Conservation (phyloP, 73 alveolate species). For the Tetrahymena borealis region DNA sequence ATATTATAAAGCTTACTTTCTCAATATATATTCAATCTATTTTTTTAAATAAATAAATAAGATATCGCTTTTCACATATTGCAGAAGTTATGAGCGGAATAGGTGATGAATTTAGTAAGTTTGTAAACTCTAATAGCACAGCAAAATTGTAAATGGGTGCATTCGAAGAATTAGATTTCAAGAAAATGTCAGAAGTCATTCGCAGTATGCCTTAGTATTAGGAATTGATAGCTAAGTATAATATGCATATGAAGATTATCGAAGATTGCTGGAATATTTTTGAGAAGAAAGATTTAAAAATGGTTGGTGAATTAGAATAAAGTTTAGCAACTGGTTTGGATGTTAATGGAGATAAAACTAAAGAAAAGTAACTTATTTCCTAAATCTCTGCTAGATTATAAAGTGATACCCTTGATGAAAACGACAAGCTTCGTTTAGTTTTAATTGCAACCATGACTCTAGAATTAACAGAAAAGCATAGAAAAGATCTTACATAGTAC, state of each 20-base stretch:
- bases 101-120: conserved; percentile 26
- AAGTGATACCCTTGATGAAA: conserved; percentile 20
- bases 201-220: conserved; percentile 28
- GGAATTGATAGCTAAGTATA: conserved; percentile 24
- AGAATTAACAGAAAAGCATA: conserved; percentile 32
- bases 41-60: neutral
- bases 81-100: conserved; percentile 32
- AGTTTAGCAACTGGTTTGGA: conserved; percentile 34
- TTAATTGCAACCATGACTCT: conserved; percentile 6
- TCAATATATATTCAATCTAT: neutral
- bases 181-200: conserved; percentile 35
- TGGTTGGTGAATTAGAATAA: conserved; percentile 26
- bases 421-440: conserved; percentile 33
- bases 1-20: too few relatives aligned
- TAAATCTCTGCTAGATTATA: conserved; percentile 6
- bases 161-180: conserved; percentile 24
- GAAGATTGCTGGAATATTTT: conserved; percentile 34
- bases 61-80: conserved; percentile 10
- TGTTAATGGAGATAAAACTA: conserved; percentile 24
- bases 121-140: conserved; percentile 15
- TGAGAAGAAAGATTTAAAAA: conserved; percentile 19
- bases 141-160: conserved; percentile 33
- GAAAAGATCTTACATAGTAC: conserved; percentile 18
- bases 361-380: neutral
- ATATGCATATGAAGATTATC: conserved; percentile 12